Base-by-base conservation (phyloP, 179 eudicot species). In the Actinidia polygama region DNA sequence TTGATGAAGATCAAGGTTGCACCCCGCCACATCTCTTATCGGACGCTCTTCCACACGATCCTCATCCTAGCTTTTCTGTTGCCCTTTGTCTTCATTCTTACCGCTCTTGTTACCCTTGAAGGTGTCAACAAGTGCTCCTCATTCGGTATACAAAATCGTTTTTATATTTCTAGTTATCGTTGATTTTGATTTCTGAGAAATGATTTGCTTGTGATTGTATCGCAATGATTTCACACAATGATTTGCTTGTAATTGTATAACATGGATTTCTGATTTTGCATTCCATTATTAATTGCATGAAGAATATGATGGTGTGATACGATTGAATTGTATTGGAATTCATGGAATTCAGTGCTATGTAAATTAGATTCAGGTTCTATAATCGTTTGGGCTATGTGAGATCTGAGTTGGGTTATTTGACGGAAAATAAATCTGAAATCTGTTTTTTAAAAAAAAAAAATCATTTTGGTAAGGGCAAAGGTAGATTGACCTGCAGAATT, bases 1-100 rank as follows among this genome's bases (percentile, higher is more conserved):
- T 92, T 92, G 89, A 95, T 95, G 98, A 96, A 96, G 98, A 92
- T 96, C 97, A 96, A 96, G 84, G 90, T 96, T 79, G 98, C 98
- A 80, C 92, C 99, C 88, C 96, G 95, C 76, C 94, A 90, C 59
- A 88, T 96, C 70, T 96, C 99, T 7, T 96, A 95, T 85, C 93
- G 98, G 23, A 92, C 97, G 7, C 90, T 96, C 77, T 95, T 96
- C 83, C 95, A 95, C 83, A 92, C 97, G 64, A 91, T 95, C 53
- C 90, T 96, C 68, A 87, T 96, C 64, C 90, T 95, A 3, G 99
- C 99, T 63, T 95, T 92, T 82, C 85, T 96, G 71, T 89, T 96
- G 89, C 99, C 99, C 6, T 96, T 96, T 40, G 94, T 95, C 78
- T 96, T 96, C 90, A 96, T 96, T 78, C 94, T 96, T 72, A 96